Evolutionary conservation across 345 rosid genomes (phyloP), one percentile per base, ranked within the genome.

Genomic region (Rhodomyrtus tomentosa): DNA sequence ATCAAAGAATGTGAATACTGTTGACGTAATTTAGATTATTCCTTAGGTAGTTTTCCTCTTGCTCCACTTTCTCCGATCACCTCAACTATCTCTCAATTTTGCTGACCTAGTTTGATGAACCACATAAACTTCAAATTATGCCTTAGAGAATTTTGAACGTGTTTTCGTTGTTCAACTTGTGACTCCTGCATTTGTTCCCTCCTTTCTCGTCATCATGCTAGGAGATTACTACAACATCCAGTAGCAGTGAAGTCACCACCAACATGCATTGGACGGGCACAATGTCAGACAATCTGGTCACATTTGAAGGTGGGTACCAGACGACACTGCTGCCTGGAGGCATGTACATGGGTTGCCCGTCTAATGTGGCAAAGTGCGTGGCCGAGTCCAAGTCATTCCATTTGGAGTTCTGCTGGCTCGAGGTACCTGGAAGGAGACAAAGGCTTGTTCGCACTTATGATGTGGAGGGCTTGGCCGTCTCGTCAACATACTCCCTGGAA

Each of bases 351-450:
- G 99, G 99, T 85, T 96, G 89, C 83, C 98, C 98, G 1, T 89
- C 92, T 50, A 91, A 94, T 56, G 87, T 95, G 36, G 91, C 95
- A 1, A 95, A 91, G 89, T 86, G 91, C 80, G 92, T 95, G 36
- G 93, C 93, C 25, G 96, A 93, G 81, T 89, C 92, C 9, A 93
- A 88, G 89, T 91, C 98, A 2, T 96, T 96, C 85, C 99, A 95
- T 87, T 87, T 95, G 84, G 98, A 95, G 84, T 94, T 96, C 83
- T 92, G 98, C 85, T 95, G 98, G 99, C 91, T 93, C 18, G 97
- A 95, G 87, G 84, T 93, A 4, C 87, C 95, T 0, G 89, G 88
- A 38, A 92, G 89, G 90, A 92, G 98, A 88, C 98, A 94, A 84
- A 92, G 95, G 86, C 95, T 95, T 16, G 89, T 95, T 58, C 91